Evolutionary conservation across 1,139 yeast genomes (phyloP), one percentile per base, ranked within the genome.

Genomic region (Geotrichum siamense): DNA sequence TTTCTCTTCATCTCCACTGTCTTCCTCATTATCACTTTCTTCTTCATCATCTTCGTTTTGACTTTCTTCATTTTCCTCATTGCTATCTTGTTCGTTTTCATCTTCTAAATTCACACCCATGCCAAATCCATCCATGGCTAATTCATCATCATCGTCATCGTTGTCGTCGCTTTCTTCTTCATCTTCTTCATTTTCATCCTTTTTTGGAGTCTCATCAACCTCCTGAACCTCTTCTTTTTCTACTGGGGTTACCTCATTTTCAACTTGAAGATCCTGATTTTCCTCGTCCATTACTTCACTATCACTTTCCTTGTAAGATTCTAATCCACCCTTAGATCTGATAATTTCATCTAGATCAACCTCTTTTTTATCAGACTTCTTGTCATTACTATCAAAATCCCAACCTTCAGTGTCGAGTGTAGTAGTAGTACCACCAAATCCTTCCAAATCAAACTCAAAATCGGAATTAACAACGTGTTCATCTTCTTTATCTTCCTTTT

Each of bases 271-370:
- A n/a, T n/a, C n/a, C n/a, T n/a, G n/a, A n/a, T n/a, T n/a, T n/a
- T n/a, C n/a, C 15, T 63, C 69, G 20, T 63, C 69, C 19, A 61
- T 68, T 2, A 61, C 62, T 6, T 56, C 64, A n/a, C n/a, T n/a
- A 4, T 61, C 66, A 2, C 62, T 65, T 4, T 58, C 64, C 15
- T 65, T 68, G 3, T 59, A 63, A 2, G 61, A 65, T n/a, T 61
- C 65, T 20, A 70, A 58, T 30, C 76, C 75, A 15, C 67, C 65
- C 44, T 62, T 59, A 63, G 89, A 75, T 66, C 82, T 78, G 55
- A 87, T 82, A 47, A 87, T 87, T 22, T 79, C 79, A 58, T 87
- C 96, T 53, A 87, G 70, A 66, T 86, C 93, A n/a, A 87, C 95
- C 5, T 50, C 55, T 26, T 45, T 56, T 15, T 52, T 55, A 19